A percentile compares a stretch with the other conserved stretches of the same genome.
Evolutionary conservation across 768 basidiomycete genomes (phyloP).

Genomic region (Leccinum truebloodii): DNA sequence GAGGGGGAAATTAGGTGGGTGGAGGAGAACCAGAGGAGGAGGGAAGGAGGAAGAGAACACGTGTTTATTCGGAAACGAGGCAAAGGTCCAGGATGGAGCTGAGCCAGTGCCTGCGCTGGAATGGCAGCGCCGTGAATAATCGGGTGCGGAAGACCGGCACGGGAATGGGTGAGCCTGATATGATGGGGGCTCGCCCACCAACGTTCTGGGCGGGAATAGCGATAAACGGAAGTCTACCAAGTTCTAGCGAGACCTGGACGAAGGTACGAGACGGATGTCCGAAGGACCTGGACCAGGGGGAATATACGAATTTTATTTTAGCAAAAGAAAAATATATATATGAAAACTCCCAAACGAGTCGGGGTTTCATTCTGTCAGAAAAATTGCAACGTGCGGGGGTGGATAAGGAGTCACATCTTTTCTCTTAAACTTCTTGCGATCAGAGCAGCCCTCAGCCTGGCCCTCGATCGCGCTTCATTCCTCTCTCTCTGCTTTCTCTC

Average conservation of each 20-base stretch:
- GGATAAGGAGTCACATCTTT: constrained; percentile 12
- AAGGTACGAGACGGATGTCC: constrained; percentile 22
- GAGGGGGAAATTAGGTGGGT: not conserved
- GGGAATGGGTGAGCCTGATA: constrained; percentile 13
- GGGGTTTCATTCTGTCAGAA: constrained; percentile 36
- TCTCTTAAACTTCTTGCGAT: not conserved
- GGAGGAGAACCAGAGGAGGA: not conserved
- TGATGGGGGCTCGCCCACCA: constrained; percentile 2
- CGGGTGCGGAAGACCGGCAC: constrained; percentile 25
- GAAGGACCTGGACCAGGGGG: constrained; percentile 15
- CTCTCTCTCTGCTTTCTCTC: not conserved
- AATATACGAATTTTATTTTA: constrained; percentile 19
- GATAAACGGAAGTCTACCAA: constrained; percentile 13
- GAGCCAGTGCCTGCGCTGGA: not conserved
- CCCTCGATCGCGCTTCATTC: constrained; percentile 19
- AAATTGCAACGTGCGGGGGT: constrained; percentile 28
- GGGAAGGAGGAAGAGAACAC: not conserved
- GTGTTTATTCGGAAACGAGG: constrained; percentile 9
- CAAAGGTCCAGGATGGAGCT: not conserved
- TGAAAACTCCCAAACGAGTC: constrained; percentile 26
- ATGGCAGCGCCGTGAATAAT: constrained; percentile 13
- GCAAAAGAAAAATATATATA: constrained; percentile 10
- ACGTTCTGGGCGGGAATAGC: constrained; percentile 12
- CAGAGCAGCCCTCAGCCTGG: constrained; percentile 12
- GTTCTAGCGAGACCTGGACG: constrained; percentile 19